Evolutionary conservation across 2,329 filamentous ascomycete species (phyloP).

Genomic region (Eurotiales sp.): DNA sequence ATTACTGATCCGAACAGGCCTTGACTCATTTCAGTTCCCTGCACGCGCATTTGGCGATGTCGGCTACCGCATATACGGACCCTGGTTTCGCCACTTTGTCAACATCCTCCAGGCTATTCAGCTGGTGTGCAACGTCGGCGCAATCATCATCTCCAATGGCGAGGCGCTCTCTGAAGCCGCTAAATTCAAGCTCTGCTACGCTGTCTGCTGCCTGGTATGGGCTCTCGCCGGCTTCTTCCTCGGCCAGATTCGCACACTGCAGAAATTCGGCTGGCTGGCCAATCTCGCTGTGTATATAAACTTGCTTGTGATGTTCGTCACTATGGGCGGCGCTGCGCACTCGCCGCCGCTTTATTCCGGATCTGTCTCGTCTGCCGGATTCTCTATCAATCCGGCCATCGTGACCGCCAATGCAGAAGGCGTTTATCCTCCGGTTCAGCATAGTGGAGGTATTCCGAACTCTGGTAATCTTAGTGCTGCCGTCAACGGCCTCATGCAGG

Average conservation of each 20-base stretch:
- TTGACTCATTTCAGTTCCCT: conserved; percentile 48
- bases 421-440: conserved; percentile 29
- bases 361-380: conserved; percentile 24
- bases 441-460: conserved; percentile 38
- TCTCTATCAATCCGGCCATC: conserved; percentile 18
- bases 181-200: conserved; percentile 50
- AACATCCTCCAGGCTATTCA: conserved; percentile 49
- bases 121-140: conserved; percentile 31
- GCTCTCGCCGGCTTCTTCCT: conserved; percentile 50
- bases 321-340: conserved; percentile 51
- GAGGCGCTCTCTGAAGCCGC: conserved; percentile 54
- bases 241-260: conserved; percentile 55
- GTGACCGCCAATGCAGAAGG: conserved; percentile 26
- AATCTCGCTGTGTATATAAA: conserved; percentile 57
- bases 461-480: conserved; percentile 42
- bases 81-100: conserved; percentile 42
- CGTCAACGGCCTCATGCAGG: conserved; percentile 51
- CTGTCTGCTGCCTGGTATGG: conserved; percentile 51
- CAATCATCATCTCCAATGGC: conserved; percentile 49
- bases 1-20: conserved; percentile 16
- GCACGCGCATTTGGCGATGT: conserved; percentile 47
- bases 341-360: conserved; percentile 46
- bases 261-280: conserved; percentile 53
- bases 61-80: conserved; percentile 47
- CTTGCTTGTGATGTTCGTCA: conserved; percentile 52